These are phyloP conservation scores for Chlorella sorokiniana DNA, from an alignment of 139 green algal species.

Conservation along the genomic window DNA sequence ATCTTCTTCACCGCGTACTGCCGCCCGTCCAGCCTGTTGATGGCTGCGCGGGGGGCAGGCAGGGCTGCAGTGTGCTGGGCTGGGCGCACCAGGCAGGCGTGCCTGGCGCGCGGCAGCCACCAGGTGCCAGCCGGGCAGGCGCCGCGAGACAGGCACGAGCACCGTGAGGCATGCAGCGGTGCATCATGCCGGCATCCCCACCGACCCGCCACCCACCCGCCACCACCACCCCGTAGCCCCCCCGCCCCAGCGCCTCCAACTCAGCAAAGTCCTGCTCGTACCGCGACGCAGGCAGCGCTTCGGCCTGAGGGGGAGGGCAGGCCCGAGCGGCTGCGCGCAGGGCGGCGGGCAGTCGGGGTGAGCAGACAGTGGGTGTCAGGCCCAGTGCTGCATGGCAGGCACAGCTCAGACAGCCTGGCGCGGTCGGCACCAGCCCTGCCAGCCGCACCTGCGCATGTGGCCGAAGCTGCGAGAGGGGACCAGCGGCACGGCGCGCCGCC, in stretches of 20 bases:
- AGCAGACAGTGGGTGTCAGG: neutral
- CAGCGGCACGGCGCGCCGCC: neutral
- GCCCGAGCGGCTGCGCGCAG: neutral
- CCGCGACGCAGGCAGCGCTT: slow-evolving; percentile 30
- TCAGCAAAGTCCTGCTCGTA: slow-evolving; percentile 81
- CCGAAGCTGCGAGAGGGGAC: neutral
- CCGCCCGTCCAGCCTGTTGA: slow-evolving; percentile 50
- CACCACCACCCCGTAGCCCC: slow-evolving; percentile 85
- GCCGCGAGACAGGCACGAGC: too few relatives aligned
- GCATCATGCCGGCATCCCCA: neutral
- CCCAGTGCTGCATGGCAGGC: neutral
- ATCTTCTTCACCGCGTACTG: slow-evolving; percentile 96
- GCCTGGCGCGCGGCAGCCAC: too few relatives aligned
- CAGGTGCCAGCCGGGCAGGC: too few relatives aligned
- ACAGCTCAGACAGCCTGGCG: neutral
- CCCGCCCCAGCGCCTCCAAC: slow-evolving; percentile 74
- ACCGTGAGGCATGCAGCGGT: too few relatives aligned
- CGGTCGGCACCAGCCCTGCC: neutral
- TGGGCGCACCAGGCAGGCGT: too few relatives aligned
- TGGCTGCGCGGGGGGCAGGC: slow-evolving; percentile 1
- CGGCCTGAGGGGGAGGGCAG: slow-evolving; percentile 2
- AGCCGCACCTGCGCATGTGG: slow-evolving; percentile 8
- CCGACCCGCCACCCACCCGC: neutral
- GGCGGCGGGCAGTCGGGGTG: neutral
- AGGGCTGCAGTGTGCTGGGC: neutral